These are phyloP conservation scores for Calonectria crousiana DNA, from an alignment of 2,329 filamentous ascomycete species.

Conservation along the genomic window DNA sequence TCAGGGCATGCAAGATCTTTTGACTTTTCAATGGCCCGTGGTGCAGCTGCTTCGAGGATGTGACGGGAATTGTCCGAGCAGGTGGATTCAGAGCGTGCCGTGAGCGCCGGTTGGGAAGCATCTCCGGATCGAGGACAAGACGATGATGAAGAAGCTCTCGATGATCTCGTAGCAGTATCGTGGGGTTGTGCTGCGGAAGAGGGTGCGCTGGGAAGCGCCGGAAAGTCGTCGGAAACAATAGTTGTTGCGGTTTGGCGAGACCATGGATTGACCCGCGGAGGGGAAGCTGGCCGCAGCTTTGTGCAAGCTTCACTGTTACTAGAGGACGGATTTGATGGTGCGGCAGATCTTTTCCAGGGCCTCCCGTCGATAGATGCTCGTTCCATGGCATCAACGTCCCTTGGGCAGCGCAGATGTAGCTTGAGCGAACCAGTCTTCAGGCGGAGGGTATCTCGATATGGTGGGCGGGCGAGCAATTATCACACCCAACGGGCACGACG, in stretches of 20 bases:
- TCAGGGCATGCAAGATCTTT: neutral
- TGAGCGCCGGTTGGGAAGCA: constrained; percentile 16
- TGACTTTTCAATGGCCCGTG: constrained; percentile 45
- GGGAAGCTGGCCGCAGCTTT: constrained; percentile 48
- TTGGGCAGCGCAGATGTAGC: neutral
- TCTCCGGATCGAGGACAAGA: constrained; percentile 20
- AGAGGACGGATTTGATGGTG: constrained; percentile 4
- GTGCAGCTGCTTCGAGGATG: constrained; percentile 43
- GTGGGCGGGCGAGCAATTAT: constrained; percentile 24
- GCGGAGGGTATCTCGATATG: constrained; percentile 7
- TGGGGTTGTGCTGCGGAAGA: constrained; percentile 15
- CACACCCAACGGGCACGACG: constrained; percentile 28
- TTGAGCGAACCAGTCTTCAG: neutral
- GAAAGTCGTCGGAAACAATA: constrained; percentile 32
- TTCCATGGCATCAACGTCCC: constrained; percentile 33
- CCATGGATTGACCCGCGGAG: constrained; percentile 51
- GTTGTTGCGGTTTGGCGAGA: constrained; percentile 13
- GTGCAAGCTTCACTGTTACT: constrained; percentile 29
- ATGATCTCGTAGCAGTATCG: constrained; percentile 21
- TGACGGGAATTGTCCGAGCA: constrained; percentile 40
- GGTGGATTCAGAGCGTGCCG: constrained; percentile 31
- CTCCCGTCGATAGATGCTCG: constrained; percentile 45
- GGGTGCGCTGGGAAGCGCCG: constrained; percentile 34
- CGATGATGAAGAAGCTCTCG: constrained; percentile 32
- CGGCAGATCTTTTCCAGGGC: constrained; percentile 31